Conservation (phyloP, 2,329 filamentous ascomycete species). For the Raffaelea albimanens region DNA sequence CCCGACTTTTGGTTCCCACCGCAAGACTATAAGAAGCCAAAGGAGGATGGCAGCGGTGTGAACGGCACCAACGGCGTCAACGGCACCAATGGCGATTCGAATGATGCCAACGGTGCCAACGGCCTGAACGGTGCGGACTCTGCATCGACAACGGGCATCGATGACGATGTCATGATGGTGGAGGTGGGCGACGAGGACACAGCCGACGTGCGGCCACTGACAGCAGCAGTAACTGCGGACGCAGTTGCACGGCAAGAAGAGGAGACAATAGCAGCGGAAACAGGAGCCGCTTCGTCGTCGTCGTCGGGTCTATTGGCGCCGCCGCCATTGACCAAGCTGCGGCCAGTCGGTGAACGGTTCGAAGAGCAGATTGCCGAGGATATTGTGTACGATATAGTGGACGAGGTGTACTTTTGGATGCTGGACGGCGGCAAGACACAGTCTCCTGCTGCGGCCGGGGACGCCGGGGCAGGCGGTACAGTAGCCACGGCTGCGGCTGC, state of each 20-base stretch:
- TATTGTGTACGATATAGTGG: conserved; percentile 82
- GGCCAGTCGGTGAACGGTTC: conserved; percentile 68
- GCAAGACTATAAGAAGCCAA: conserved; percentile 26
- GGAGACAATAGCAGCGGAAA: background rate
- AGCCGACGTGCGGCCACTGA: background rate
- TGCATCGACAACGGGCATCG: too few species aligned
- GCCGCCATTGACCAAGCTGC: conserved; percentile 24
- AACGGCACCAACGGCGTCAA: too few species aligned
- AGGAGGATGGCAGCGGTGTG: background rate
- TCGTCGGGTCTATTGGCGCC: conserved; percentile 4
- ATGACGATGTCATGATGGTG: conserved; percentile 35
- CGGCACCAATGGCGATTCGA: too few species aligned
- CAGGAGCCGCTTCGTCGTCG: background rate
- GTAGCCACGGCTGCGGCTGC: background rate
- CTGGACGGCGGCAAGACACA: conserved; percentile 47
- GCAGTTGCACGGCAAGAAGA: too few species aligned
- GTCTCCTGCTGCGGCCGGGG: conserved; percentile 21
- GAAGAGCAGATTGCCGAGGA: conserved; percentile 93
- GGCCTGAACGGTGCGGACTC: too few species aligned
- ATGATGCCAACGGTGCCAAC: too few species aligned
- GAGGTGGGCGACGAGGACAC: conserved; percentile 22
- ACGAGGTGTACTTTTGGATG: conserved; percentile 87
- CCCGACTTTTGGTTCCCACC: conserved; percentile 88
- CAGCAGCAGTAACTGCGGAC: background rate
- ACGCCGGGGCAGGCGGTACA: background rate